Evolutionary conservation across 169 alveolate genomes (phyloP).

Genomic region (Plasmodium cynomolgi): DNA sequence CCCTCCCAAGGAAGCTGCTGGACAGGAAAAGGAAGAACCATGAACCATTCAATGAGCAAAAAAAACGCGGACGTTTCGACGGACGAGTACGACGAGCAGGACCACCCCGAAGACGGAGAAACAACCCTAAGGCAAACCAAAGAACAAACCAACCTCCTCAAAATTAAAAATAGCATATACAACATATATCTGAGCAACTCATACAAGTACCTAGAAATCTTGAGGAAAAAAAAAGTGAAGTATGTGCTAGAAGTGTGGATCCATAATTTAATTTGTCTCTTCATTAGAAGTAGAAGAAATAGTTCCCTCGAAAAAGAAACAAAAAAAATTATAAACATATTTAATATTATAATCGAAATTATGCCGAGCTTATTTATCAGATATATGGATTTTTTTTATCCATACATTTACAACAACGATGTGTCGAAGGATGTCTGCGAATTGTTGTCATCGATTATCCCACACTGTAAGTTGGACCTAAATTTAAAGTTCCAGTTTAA

Average conservation of each 20-base stretch:
- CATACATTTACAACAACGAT: constrained; percentile 57
- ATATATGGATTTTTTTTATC: constrained; percentile 59
- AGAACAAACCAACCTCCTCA: background rate
- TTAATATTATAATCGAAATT: constrained; percentile 62
- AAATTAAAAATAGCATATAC: constrained; percentile 45
- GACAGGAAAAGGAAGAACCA: background rate
- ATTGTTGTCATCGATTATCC: constrained; percentile 55
- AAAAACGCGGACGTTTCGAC: background rate
- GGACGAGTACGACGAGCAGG: background rate
- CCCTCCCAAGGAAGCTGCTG: background rate
- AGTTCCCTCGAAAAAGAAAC: constrained; percentile 60
- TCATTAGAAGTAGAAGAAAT: constrained; percentile 49
- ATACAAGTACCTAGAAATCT: constrained; percentile 35
- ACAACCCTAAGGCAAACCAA: background rate
- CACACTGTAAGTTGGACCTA: constrained; percentile 41
- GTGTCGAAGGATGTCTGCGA: constrained; percentile 73
- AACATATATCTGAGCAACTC: constrained; percentile 43
- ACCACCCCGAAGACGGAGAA: background rate
- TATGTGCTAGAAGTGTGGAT: constrained; percentile 68
- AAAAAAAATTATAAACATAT: constrained; percentile 61
- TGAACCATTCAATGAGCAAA: background rate
- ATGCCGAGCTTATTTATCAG: constrained; percentile 46
- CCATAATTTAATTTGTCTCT: constrained; percentile 28
- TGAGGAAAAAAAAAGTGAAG: constrained; percentile 18
- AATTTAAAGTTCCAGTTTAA: constrained; percentile 56